Percentiles rank a stretch among this genome's conserved stretches.
phyloP scores from a whole-genome alignment of 2,329 filamentous ascomycete species.

The Plectosphaerella sp. region DNA sequence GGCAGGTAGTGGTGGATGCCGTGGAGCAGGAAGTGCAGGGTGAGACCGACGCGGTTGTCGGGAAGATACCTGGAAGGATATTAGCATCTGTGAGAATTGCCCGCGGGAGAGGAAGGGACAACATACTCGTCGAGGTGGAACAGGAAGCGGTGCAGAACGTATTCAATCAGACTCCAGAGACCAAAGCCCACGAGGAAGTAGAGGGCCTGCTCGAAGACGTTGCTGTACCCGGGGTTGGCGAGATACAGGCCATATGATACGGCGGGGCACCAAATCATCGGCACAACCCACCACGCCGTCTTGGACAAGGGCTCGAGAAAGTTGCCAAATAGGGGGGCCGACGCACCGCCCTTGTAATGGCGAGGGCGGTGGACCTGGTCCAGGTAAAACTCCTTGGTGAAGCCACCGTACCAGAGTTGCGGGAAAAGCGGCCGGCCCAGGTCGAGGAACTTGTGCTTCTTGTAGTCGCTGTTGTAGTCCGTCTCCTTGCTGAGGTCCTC shows the following conservation, averaged over 20 bases:
- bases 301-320: constrained; percentile 96
- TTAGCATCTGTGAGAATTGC: constrained; percentile 19
- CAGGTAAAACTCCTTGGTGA: constrained; percentile 93
- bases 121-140: constrained; percentile 91
- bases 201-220: constrained; percentile 37
- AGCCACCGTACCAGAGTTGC: constrained; percentile 85
- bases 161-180: constrained; percentile 89
- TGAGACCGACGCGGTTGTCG: constrained; percentile 84
- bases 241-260: constrained; percentile 68
- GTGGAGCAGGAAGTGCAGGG: constrained; percentile 87
- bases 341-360: constrained; percentile 90
- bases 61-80: constrained; percentile 65
- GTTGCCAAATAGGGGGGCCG: constrained; percentile 93
- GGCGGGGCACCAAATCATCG: constrained; percentile 77
- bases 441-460: constrained; percentile 90
- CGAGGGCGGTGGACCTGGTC: constrained; percentile 93
- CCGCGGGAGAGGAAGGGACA: not conserved
- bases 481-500: constrained; percentile 87
- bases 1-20: constrained; percentile 97
- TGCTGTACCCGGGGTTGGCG: constrained; percentile 57
- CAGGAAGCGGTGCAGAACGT: constrained; percentile 79
- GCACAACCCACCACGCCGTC: constrained; percentile 92
- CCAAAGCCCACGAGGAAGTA: constrained; percentile 70
- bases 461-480: constrained; percentile 70
- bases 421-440: constrained; percentile 77